Conservation (phyloP, 495 filamentous ascomycete genomes). For the Xylaria bambusicola region DNA sequence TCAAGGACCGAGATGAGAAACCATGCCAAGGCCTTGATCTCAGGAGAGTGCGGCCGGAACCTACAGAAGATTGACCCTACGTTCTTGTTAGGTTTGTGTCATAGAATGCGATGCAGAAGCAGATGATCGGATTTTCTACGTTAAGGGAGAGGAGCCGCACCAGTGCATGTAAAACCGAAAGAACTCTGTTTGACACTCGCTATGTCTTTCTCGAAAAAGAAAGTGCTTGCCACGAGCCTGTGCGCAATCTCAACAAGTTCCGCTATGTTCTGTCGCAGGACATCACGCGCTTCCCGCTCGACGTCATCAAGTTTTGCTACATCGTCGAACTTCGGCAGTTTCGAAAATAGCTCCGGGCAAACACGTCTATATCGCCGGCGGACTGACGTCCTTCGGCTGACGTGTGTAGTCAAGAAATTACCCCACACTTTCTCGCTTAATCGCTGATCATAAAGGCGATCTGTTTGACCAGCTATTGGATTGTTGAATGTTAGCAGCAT, state of each 20-base stretch:
- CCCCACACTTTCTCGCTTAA: constrained; percentile 34
- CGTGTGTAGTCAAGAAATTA: constrained; percentile 28
- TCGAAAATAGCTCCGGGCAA: constrained; percentile 32
- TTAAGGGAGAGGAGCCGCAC: constrained; percentile 17
- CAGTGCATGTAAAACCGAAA: constrained; percentile 30
- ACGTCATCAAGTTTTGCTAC: constrained; percentile 26
- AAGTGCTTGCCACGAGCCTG: constrained; percentile 41
- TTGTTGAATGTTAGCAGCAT: constrained; percentile 33
- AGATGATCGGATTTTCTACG: not conserved
- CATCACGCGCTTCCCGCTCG: constrained; percentile 23
- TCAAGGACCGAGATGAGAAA: constrained; percentile 31
- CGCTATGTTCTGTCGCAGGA: constrained; percentile 23
- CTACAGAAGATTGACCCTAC: constrained; percentile 38
- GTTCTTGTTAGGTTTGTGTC: not conserved
- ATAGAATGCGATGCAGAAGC: not conserved
- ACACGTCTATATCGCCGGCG: constrained; percentile 34
- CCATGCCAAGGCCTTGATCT: constrained; percentile 34
- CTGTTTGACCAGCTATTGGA: constrained; percentile 27
- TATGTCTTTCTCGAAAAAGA: constrained; percentile 40
- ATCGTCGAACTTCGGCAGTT: constrained; percentile 29
- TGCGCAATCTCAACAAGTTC: constrained; percentile 37
- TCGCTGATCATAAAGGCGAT: constrained; percentile 31
- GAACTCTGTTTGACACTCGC: constrained; percentile 26
- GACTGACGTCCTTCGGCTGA: constrained; percentile 18
- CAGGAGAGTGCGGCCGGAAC: constrained; percentile 28